Percentiles rank a stretch among this genome's conserved stretches.
Evolutionary conservation across 2,329 filamentous ascomycete species (phyloP).

Genomic region (Rosellinia necatrix): DNA sequence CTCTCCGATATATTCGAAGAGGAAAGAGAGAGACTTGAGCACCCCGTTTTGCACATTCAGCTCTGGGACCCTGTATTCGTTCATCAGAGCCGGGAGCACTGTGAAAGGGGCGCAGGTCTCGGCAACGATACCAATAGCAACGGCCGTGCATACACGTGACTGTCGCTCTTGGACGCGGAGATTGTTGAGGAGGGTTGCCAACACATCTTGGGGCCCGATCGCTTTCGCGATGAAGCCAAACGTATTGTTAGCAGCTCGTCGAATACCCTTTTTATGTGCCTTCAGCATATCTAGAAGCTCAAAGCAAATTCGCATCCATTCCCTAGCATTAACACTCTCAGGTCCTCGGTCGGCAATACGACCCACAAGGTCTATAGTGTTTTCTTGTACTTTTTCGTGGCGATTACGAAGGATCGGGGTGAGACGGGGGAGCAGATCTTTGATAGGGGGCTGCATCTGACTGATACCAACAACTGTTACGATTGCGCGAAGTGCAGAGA

Average conservation of each 20-base stretch:
- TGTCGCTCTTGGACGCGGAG: conserved; percentile 96
- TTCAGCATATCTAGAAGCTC: conserved; percentile 99
- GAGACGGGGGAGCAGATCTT: conserved; percentile 89
- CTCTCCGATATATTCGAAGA: conserved; percentile 99
- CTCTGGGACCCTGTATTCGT: conserved; percentile 97
- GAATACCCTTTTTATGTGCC: conserved; percentile 98
- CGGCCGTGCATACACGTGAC: conserved; percentile 96
- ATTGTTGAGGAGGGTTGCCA: conserved; percentile 95
- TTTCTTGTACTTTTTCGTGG: conserved; percentile 99
- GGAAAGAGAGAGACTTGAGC: conserved; percentile 92
- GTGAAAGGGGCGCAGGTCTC: conserved; percentile 99
- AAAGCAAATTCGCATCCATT: conserved; percentile 99
- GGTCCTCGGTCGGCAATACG: conserved; percentile 97
- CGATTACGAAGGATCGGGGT: conserved; percentile 98
- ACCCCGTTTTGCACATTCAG: conserved; percentile 99
- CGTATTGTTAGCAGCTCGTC: conserved; percentile 97
- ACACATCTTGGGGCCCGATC: conserved; percentile 95
- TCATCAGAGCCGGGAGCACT: conserved; percentile 97
- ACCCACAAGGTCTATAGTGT: conserved; percentile 96
- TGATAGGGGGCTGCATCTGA: conserved; percentile 98
- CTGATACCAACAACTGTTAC: conserved; percentile 97
- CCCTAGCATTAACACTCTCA: conserved; percentile 92
- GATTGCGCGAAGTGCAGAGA: conserved; percentile 92
- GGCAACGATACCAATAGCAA: conserved; percentile 97
- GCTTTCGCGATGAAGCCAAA: conserved; percentile 99